Base-by-base conservation (phyloP, 352 stramenopile species). In the Peronosclerospora sorghi region DNA sequence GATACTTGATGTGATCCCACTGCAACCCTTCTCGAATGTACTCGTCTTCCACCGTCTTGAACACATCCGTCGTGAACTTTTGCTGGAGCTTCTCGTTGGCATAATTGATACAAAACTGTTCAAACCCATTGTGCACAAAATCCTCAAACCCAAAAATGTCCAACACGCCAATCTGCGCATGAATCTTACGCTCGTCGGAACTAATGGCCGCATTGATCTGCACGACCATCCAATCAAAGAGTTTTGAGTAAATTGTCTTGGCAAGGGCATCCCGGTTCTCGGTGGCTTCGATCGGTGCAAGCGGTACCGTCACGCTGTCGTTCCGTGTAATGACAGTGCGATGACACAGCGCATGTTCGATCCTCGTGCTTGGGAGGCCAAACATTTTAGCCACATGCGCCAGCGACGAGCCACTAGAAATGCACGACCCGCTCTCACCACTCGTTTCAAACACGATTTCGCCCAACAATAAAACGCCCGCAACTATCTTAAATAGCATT, bases 101-200 rank as follows among this genome's bases (percentile, higher is more conserved):
- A 46, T 95, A 95, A 62, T 95, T 95, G 62, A 95, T 95, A 41
- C 85, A 92, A 47, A 96, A 95, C 56, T 96, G 85, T 49, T 96
- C 85, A 48, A 95, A 96, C 35, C 83, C 82, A 52, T 96, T 96
- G 47, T 92, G 80, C 12, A 64, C 82, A 49, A 99, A 99, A 54
- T 96, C 95, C 65, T 99, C 95, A 54, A 99, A 99, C 27, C 95
- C 95, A 59, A 98, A 99, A 59, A 99, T 99, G 87, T 99, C 95
- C 39, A 99, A 65, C 26, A 99, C 94, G 44, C 95, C 95, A 32
- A 97, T 97, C 28, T 90, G 73, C 19, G 77, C 81, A 35, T 75
- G 71, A 38, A 85, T 86, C 14, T 42, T 18, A 24, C 49, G 62
- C n/a, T 84, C 75, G 15, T 86, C 71, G n/a, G 74, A 79, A 48